phyloP scores from a whole-genome alignment of 768 basidiomycete species.

The Dictyophora rubrovolvata region DNA sequence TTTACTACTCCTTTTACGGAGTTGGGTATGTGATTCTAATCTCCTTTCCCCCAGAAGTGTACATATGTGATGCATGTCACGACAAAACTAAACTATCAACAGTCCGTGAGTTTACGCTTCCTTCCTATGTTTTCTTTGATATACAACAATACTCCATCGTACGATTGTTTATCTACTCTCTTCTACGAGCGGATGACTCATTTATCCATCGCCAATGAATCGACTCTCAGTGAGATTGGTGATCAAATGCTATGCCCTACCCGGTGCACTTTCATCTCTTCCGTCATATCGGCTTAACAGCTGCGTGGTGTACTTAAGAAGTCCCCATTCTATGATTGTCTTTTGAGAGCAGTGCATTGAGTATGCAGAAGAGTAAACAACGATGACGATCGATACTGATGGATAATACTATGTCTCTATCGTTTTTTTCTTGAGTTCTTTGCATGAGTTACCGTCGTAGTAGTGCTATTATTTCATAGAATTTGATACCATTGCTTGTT shows the following conservation, averaged over 20 bases:
- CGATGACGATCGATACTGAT: not conserved
- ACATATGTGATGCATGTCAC: slow-evolving; percentile 46
- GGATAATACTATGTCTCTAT: not conserved
- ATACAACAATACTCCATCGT: not conserved
- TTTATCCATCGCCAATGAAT: not conserved
- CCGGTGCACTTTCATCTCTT: not conserved
- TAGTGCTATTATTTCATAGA: not conserved
- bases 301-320: not conserved
- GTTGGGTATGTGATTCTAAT: slow-evolving; percentile 13
- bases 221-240: not conserved
- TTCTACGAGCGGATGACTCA: not conserved
- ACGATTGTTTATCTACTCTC: not conserved
- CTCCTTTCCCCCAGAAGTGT: slow-evolving; percentile 37
- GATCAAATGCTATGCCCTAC: not conserved
- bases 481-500: slow-evolving; percentile 10
- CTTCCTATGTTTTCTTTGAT: not conserved
- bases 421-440: not conserved
- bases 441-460: not conserved
- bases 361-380: not conserved
- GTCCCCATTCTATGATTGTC: not conserved
- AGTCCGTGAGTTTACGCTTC: slow-evolving; percentile 55
- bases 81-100: slow-evolving; percentile 52
- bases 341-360: not conserved
- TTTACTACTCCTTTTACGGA: slow-evolving; percentile 14
- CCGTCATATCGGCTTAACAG: not conserved